phyloP scores from a whole-genome alignment of 257 asterid genomes.

The Ehretia macrophylla region DNA sequence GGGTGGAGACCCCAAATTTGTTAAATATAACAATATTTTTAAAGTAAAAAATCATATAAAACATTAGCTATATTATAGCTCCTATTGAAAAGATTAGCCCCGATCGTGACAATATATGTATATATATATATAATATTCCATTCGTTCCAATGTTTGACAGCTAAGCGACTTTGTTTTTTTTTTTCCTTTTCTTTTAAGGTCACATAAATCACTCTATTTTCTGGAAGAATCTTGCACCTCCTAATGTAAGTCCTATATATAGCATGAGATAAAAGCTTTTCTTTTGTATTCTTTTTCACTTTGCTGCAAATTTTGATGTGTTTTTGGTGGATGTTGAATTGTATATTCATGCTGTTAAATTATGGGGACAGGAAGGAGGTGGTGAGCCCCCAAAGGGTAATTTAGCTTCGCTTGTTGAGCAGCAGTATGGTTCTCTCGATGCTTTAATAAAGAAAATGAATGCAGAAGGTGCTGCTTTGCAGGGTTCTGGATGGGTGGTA shows the following conservation, averaged over 20 bases:
- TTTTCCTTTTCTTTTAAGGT: not conserved
- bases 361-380: conserved; percentile 17
- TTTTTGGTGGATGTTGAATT: too few species aligned
- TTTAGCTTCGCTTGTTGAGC: conserved; percentile 2
- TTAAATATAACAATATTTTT: too few species aligned
- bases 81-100: too few species aligned
- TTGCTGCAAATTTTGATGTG: not conserved
- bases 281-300: not conserved
- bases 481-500: conserved; percentile 29
- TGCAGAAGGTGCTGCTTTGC: conserved; percentile 23
- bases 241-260: conserved; percentile 3
- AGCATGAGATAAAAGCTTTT: too few species aligned
- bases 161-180: not conserved
- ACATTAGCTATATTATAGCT: too few species aligned
- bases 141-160: too few species aligned
- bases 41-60: too few species aligned
- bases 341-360: too few species aligned
- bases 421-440: conserved; percentile 13
- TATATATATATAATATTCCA: too few species aligned
- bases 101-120: not conserved
- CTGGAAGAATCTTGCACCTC: conserved; percentile 8
- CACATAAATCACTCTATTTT: conserved; percentile 5
- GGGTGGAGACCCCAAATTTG: too few species aligned
- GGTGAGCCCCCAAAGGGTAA: conserved; percentile 18
- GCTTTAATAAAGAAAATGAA: conserved; percentile 14